Base-by-base conservation (phyloP, 2,329 filamentous ascomycete genomes). In the Coniochaeta pulveracea region DNA sequence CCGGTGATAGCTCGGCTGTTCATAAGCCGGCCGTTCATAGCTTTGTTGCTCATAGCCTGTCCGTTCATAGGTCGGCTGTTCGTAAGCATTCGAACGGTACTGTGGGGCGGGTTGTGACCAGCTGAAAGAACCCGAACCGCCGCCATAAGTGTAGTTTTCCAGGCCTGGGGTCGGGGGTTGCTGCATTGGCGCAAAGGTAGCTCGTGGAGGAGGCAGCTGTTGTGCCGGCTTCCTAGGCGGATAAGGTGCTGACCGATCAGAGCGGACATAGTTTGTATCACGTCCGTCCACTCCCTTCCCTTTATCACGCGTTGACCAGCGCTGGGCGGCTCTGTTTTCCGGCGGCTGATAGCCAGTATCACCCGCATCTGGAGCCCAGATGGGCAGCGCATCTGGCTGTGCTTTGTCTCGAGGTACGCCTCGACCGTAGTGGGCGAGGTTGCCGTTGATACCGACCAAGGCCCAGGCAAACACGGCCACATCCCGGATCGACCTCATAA, bases 391-490 rank as follows among this genome's bases (percentile, higher is more conserved):
- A 26, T 68, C 67, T 2, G 80, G 79, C 38, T 74, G 62, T 19
- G 76, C 66, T 39, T 80, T 73, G n/a, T 72, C 78, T 14, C 55
- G 58, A 1, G 81, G 76, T 18, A 59, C 63, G 3, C 82, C 80
- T 4, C 62, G 64, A 28, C 72, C 64, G 46, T 79, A 80, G 3
- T 71, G 64, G 11, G 76, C 74, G 34, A 89, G 57, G 25, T 74
- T 78, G 10, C 80, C 80, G 51, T 91, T 89, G 60, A 88, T 88
- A 15, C 83, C 83, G 16, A 77, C 74, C 9, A 89, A 58, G 2
- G 78, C 80, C 84, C 84, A 93, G 8, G 84, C 84, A 50, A 93
- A 91, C n/a, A 91, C 80, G 2, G 82, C 84, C 30, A 88, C 80
- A 34, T 91, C 84, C 36, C 81, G 76, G 43, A 93, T 93, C 3